phyloP scores from a whole-genome alignment of 1,284 basidiomycete genomes.

The Sphaerobolus stellatus region DNA sequence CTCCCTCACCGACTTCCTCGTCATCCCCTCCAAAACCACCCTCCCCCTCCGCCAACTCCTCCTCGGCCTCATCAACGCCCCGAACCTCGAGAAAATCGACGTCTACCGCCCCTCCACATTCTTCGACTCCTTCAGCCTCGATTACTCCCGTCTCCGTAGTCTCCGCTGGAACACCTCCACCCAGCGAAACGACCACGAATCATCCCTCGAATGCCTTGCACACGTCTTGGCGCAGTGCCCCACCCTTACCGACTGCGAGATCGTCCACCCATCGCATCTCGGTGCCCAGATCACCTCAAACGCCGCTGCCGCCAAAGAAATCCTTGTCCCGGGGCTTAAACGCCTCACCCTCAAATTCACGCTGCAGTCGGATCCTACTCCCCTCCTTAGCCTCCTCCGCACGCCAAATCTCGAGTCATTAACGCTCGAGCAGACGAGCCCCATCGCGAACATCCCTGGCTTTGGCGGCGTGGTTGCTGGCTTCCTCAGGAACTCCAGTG shows the following conservation, averaged over 20 bases:
- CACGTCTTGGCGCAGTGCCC: not conserved
- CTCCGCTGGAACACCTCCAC: conserved; percentile 7
- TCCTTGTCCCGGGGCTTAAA: conserved; percentile 3
- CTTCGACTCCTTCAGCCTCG: conserved; percentile 2
- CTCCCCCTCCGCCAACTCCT: conserved; percentile 1
- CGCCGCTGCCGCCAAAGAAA: not conserved
- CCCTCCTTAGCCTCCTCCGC: conserved; percentile 2
- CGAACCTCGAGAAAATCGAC: conserved; percentile 6
- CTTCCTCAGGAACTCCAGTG: not conserved
- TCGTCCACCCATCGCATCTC: conserved; percentile 1
- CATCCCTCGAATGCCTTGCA: not conserved
- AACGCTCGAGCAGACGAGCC: conserved; percentile 7
- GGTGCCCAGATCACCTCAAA: not conserved
- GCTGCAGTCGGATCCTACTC: conserved; percentile 2
- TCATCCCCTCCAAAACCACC: not conserved
- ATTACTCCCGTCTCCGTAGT: conserved; percentile 6
- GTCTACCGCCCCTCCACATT: conserved; percentile 3
- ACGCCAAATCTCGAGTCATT: conserved; percentile 8
- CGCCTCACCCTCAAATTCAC: conserved; percentile 7
- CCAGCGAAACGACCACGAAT: not conserved
- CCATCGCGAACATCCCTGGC: conserved; percentile 5
- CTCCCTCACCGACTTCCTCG: not conserved
- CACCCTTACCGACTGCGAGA: conserved; percentile 10
- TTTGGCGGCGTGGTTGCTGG: not conserved
- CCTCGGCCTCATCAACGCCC: not conserved